A percentile compares a stretch with the other conserved stretches of the same genome.
Evolutionary conservation across 2,329 filamentous ascomycete species (phyloP).

Genomic region (Salinomyces thailandicus): DNA sequence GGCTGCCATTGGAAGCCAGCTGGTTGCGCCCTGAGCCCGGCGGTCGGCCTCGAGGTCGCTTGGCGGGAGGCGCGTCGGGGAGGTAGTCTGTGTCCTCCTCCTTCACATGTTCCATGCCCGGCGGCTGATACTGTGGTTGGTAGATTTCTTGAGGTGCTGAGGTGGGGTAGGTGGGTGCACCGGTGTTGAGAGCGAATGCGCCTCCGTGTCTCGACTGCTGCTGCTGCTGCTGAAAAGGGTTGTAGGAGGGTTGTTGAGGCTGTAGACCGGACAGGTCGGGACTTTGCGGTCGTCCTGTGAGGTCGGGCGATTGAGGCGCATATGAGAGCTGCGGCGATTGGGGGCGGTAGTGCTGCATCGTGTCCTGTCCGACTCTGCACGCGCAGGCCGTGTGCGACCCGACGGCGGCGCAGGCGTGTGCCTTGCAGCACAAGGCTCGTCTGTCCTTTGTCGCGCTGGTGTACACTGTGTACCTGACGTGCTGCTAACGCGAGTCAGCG

Average conservation of each 20-base stretch:
- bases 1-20: constrained; percentile 10
- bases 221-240: constrained; percentile 5
- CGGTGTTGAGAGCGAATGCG: constrained; percentile 2
- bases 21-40: background rate
- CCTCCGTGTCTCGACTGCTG: constrained; percentile 7
- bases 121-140: constrained; percentile 2
- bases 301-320: constrained; percentile 34
- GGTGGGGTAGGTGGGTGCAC: constrained; percentile 11
- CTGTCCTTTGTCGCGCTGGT: too few relatives aligned
- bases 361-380: too few relatives aligned
- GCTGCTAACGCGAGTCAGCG: too few relatives aligned
- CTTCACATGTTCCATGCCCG: constrained; percentile 5
- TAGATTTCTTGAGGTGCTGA: constrained; percentile 12
- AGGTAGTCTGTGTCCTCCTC: constrained; percentile 23
- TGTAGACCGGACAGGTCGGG: constrained; percentile 6
- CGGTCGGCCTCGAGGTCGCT: constrained; percentile 9
- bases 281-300: constrained; percentile 17
- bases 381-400: too few relatives aligned
- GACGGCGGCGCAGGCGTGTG: too few relatives aligned
- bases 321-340: constrained; percentile 22
- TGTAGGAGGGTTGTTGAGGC: constrained; percentile 7
- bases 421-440: too few relatives aligned
- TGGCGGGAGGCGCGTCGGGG: constrained; percentile 17
- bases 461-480: too few relatives aligned
- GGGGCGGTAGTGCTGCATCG: constrained; percentile 8